phyloP scores from a whole-genome alignment of 2,329 filamentous ascomycete species.

The Gaeumannomyces tritici region DNA sequence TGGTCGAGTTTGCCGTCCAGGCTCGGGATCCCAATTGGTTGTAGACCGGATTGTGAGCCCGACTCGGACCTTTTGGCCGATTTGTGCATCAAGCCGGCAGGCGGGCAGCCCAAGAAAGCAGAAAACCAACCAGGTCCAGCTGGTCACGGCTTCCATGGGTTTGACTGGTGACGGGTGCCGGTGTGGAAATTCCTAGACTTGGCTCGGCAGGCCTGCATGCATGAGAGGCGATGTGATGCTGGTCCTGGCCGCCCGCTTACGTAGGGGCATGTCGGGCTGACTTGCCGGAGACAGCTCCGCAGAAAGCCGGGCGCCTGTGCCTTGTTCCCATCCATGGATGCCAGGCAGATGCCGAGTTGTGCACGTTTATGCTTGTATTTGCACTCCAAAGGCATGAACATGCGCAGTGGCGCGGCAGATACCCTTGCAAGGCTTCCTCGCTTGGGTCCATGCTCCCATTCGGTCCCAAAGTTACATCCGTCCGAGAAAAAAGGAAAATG shows the following conservation, averaged over 20 bases:
- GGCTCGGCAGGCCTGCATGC: no score
- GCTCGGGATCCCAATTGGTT: background rate
- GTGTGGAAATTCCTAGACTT: background rate
- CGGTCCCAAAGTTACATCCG: background rate
- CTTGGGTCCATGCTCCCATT: background rate
- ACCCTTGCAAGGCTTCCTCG: background rate
- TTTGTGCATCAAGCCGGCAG: background rate
- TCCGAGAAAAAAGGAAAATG: background rate
- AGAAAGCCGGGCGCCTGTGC: background rate
- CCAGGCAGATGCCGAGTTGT: background rate
- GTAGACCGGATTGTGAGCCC: background rate
- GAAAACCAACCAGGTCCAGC: no score
- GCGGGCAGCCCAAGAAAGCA: background rate
- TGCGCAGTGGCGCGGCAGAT: background rate
- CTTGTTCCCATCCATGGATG: background rate
- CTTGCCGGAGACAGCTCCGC: background rate
- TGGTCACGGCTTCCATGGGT: background rate
- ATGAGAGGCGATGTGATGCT: background rate
- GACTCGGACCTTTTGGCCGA: background rate
- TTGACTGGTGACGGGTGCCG: background rate
- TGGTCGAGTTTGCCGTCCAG: background rate
- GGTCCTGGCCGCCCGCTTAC: background rate
- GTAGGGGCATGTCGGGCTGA: background rate
- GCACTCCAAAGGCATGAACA: background rate
- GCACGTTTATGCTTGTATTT: background rate